These are phyloP conservation scores for Neonectria hederae DNA, from an alignment of 2,329 filamentous ascomycete species.

Conservation along the genomic window DNA sequence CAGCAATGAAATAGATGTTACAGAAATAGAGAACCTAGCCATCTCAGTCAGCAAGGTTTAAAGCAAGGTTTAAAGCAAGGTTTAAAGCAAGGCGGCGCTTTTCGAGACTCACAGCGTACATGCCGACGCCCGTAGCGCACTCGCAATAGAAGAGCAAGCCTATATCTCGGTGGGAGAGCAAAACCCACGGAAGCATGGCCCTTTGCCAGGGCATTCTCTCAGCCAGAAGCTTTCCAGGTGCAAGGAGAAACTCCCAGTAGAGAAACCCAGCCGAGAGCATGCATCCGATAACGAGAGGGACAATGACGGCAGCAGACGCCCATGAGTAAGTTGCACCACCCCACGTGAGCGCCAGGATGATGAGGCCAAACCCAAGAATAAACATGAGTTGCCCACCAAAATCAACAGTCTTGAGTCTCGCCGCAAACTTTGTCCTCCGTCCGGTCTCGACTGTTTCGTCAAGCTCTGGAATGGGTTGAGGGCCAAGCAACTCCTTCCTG, in stretches of 20 bases:
- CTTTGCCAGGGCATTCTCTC: conserved; percentile 62
- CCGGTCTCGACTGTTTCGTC: conserved; percentile 50
- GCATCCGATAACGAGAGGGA: conserved; percentile 57
- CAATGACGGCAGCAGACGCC: conserved; percentile 59
- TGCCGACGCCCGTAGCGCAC: conserved; percentile 66
- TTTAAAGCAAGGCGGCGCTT: too few species aligned
- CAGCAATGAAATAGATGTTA: conserved; percentile 73
- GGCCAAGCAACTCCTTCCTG: conserved; percentile 65
- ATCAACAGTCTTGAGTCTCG: conserved; percentile 64
- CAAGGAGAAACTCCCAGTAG: conserved; percentile 64
- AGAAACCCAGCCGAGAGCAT: conserved; percentile 55
- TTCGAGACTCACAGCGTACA: conserved; percentile 54
- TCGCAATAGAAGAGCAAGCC: conserved; percentile 70
- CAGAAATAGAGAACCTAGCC: conserved; percentile 71
- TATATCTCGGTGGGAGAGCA: conserved; percentile 67
- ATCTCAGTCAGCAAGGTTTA: conserved; percentile 50
- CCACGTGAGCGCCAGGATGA: conserved; percentile 66
- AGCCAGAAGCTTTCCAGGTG: conserved; percentile 57
- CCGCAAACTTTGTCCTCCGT: conserved; percentile 47
- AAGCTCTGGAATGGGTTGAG: conserved; percentile 58
- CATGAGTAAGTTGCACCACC: conserved; percentile 63
- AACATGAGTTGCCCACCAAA: conserved; percentile 66
- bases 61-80: too few species aligned
- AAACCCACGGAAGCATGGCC: conserved; percentile 71
- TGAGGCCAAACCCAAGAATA: conserved; percentile 61